Evolutionary conservation across 257 asterid genomes (phyloP).

Genomic region (Coffea eugenioides): DNA sequence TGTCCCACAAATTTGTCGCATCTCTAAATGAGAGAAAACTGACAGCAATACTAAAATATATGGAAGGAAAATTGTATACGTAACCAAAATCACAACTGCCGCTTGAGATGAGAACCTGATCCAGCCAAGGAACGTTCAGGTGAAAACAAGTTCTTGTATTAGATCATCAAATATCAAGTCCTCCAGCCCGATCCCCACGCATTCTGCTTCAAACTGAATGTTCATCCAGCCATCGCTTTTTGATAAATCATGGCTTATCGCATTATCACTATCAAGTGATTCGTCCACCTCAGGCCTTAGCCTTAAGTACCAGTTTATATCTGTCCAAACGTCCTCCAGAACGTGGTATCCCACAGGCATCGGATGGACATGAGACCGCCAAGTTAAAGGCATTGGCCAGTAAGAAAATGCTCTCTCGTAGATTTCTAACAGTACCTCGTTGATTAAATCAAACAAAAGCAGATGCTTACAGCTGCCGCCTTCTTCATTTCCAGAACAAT

Average conservation of each 20-base stretch:
- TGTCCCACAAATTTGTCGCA: background rate
- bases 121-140: background rate
- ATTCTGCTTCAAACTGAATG: conserved; percentile 68
- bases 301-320: conserved; percentile 40
- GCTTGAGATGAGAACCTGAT: background rate
- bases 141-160: conserved; percentile 40
- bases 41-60: background rate
- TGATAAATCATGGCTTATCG: conserved; percentile 53
- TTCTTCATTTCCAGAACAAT: conserved; percentile 27
- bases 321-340: conserved; percentile 73
- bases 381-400: conserved; percentile 62
- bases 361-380: conserved; percentile 43
- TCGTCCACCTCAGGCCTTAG: conserved; percentile 42
- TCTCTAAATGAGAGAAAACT: background rate
- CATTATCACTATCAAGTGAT: conserved; percentile 56
- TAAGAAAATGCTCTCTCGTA: conserved; percentile 58
- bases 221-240: conserved; percentile 67
- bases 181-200: conserved; percentile 66
- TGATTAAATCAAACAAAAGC: conserved; percentile 63
- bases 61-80: background rate
- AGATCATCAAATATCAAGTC: conserved; percentile 67
- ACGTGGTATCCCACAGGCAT: conserved; percentile 61
- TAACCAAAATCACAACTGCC: background rate
- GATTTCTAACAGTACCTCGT: conserved; percentile 58
- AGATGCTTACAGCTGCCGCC: conserved; percentile 39